Percentiles rank a stretch among this genome's conserved stretches.
Evolutionary conservation across 2,329 filamentous ascomycete species (phyloP).

Genomic region (Paraconiothyrium sp.): DNA sequence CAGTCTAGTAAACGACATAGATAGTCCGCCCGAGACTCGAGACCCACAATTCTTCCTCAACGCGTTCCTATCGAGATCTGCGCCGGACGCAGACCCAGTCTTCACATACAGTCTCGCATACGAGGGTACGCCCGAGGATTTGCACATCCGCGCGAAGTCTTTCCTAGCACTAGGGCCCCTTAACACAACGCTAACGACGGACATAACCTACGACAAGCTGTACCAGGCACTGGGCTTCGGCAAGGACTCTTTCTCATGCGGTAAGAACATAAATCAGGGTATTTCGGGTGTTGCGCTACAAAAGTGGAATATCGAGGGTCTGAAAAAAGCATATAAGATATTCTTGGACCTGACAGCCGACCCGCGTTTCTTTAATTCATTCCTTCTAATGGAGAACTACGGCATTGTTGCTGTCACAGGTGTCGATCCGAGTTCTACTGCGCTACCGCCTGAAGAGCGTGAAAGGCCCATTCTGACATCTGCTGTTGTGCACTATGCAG

Average conservation of each 20-base stretch:
- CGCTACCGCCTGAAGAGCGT: constrained; percentile 41
- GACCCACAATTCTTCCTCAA: constrained; percentile 23
- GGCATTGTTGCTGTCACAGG: constrained; percentile 28
- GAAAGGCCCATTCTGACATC: constrained; percentile 36
- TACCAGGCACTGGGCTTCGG: constrained; percentile 27
- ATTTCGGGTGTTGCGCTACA: constrained; percentile 28
- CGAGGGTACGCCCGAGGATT: constrained; percentile 26
- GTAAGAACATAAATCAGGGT: constrained; percentile 21
- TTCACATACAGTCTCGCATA: constrained; percentile 30
- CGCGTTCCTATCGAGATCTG: constrained; percentile 13
- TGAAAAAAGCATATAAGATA: constrained; percentile 25
- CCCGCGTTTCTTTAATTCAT: constrained; percentile 27
- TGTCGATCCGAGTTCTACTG: constrained; percentile 22
- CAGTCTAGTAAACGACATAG: constrained; percentile 20
- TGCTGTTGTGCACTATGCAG: constrained; percentile 27
- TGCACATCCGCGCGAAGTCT: constrained; percentile 24
- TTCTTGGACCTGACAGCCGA: constrained; percentile 29
- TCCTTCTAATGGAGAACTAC: constrained; percentile 32
- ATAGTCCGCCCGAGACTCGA: constrained; percentile 11
- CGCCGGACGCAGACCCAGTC: constrained; percentile 18
- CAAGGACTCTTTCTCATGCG: constrained; percentile 23
- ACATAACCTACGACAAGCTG: constrained; percentile 26
- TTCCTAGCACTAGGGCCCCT: constrained; percentile 31
- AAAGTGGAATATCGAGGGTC: constrained; percentile 23
- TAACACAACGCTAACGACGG: constrained; percentile 11